Evolutionary conservation across 441 rosid genomes (phyloP).

Genomic region (Mallotus repandus): DNA sequence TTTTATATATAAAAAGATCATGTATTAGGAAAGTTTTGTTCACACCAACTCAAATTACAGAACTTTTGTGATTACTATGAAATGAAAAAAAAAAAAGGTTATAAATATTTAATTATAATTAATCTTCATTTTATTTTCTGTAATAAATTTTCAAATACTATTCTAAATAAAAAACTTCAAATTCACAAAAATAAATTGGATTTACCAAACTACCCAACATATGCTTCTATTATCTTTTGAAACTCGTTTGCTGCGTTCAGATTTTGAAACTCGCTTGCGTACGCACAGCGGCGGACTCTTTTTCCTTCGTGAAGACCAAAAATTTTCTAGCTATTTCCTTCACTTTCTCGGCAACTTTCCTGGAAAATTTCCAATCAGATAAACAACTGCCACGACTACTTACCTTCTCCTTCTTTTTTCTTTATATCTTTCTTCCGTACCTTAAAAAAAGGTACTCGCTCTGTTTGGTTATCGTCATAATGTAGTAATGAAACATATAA

Average conservation of each 20-base stretch:
- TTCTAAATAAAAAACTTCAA: too few species aligned
- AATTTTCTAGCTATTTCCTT: conserved; percentile 25
- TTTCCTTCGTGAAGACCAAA: not conserved
- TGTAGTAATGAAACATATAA: too few species aligned
- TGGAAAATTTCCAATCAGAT: conserved; percentile 41
- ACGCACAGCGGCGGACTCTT: conserved; percentile 7
- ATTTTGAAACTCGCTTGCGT: conserved; percentile 11
- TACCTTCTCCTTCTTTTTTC: not conserved
- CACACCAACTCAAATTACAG: too few species aligned
- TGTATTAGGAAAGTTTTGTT: too few species aligned
- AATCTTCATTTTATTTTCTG: too few species aligned
- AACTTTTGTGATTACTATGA: too few species aligned
- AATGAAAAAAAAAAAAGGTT: too few species aligned
- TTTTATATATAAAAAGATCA: too few species aligned
- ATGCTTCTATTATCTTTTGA: not conserved
- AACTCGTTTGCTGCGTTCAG: not conserved
- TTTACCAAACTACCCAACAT: conserved; percentile 2
- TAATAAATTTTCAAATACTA: too few species aligned
- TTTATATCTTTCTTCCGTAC: not conserved
- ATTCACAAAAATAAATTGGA: not conserved
- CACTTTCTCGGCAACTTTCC: conserved; percentile 39
- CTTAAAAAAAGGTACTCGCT: not conserved
- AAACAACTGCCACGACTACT: not conserved
- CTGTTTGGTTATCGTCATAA: not conserved
- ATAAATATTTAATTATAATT: too few species aligned